Evolutionary conservation across 495 filamentous ascomycete species (phyloP).

Genomic region (Xylaria scruposa): DNA sequence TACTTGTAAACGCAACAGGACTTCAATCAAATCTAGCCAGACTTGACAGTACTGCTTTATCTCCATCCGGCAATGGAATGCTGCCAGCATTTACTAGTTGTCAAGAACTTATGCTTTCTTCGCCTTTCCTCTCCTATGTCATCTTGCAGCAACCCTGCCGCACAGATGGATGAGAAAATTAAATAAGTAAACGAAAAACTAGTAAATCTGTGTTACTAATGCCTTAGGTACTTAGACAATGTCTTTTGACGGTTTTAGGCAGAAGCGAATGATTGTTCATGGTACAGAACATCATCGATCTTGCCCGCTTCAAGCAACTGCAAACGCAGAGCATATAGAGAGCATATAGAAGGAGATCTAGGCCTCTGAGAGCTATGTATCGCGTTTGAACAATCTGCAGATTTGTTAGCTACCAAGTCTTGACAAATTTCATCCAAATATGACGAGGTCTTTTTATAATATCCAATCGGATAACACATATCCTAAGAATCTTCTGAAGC

Average conservation of each 20-base stretch:
- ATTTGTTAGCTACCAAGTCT: constrained; percentile 1
- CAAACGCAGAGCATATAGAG: neutral
- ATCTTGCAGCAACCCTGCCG: neutral
- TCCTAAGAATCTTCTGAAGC: neutral
- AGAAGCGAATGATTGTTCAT: neutral
- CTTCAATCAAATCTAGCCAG: neutral
- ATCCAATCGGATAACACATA: neutral
- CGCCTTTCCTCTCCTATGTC: neutral
- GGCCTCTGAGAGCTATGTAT: neutral
- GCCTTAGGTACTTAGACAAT: neutral
- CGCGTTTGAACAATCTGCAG: constrained; percentile 2
- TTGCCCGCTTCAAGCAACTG: neutral
- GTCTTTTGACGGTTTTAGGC: neutral
- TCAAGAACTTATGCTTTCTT: neutral
- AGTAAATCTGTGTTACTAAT: neutral
- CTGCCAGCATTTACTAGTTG: neutral
- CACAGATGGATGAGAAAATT: neutral
- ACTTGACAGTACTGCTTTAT: neutral
- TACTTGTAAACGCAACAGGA: neutral
- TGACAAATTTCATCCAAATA: neutral
- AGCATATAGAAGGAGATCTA: constrained; percentile 7
- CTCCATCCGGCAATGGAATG: neutral
- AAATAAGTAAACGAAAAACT: neutral
- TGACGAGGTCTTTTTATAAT: neutral
- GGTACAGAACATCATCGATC: neutral